These are phyloP conservation scores for Claviceps pazoutovae DNA, from an alignment of 2,329 filamentous ascomycete genomes.

Conservation along the genomic window DNA sequence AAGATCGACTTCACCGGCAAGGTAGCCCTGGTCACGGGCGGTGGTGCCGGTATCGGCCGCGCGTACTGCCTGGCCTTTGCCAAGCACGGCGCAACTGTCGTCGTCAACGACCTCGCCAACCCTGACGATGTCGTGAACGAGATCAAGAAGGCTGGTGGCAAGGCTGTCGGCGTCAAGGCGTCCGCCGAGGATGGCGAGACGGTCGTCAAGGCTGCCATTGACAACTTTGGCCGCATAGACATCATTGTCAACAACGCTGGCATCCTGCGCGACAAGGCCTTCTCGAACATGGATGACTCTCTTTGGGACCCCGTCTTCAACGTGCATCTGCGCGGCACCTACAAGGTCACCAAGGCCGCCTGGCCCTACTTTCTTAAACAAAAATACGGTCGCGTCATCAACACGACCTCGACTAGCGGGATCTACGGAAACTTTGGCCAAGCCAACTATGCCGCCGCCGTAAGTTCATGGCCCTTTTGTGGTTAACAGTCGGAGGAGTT, in stretches of 20 bases:
- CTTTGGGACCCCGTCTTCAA: conserved; percentile 87
- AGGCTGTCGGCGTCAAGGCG: conserved; percentile 85
- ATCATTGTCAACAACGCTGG: conserved; percentile 97
- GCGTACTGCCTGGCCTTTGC: conserved; percentile 81
- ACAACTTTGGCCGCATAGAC: conserved; percentile 84
- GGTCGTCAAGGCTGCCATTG: conserved; percentile 86
- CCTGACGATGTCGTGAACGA: conserved; percentile 83
- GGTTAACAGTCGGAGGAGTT: too few relatives aligned
- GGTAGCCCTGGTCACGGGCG: conserved; percentile 77
- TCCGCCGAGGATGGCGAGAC: conserved; percentile 84
- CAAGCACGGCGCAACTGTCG: conserved; percentile 68
- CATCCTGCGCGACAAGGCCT: conserved; percentile 95
- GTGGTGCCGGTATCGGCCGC: conserved; percentile 80
- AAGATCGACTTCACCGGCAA: conserved; percentile 70
- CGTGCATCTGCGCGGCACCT: conserved; percentile 87
- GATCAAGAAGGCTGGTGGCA: conserved; percentile 78
- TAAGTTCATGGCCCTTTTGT: conserved; percentile 29
- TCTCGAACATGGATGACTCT: conserved; percentile 91
- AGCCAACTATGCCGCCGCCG: conserved; percentile 87
- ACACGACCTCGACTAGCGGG: conserved; percentile 92
- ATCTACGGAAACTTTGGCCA: conserved; percentile 99
- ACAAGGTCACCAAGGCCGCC: conserved; percentile 91
- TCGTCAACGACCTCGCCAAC: conserved; percentile 92
- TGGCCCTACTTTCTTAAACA: conserved; percentile 98
- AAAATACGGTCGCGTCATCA: conserved; percentile 93